Base-by-base conservation (phyloP, 345 rosid species). In the Physaria fendleri region DNA sequence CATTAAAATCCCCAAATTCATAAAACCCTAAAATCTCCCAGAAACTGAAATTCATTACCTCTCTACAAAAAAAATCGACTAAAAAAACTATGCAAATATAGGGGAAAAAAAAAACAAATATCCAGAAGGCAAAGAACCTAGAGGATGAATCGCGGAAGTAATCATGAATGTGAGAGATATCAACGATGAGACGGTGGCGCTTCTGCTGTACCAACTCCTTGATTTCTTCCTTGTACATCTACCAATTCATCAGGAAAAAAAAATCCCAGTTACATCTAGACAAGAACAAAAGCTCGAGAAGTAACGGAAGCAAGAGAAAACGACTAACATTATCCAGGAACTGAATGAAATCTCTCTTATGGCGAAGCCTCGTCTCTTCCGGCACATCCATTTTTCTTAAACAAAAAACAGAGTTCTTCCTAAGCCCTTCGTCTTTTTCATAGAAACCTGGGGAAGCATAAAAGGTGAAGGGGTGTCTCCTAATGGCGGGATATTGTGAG, bases 181-280 rank as follows among this genome's bases (percentile, higher is more conserved):
- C 79, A 66, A 93, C 77, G 49, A 93, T 77, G 80, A 93, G 97
- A 56, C 99, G 99, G 74, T 74, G 87, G 46, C 97, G 92, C 71
- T 83, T 85, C 75, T 83, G 83, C 56, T 87, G 84, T 25, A 89
- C 83, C 95, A 93, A 81, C 17, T 85, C 74, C 72, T 81, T 85
- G 62, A 88, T 81, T 68, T 88, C 95, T 52, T 86, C 95, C 72
- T 76, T 78, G 65, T 92, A 92, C 15, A 80, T 65, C 96, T 84
- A 67, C 24, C 24, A 56, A 5, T 33, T 8, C 58, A 59, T 25
- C 21, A 13, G 16, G 45, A 10, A 1, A 2, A 48, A 5, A 8
- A 38, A 18, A 12, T 6, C n/a, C 5, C 24, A 29, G 25, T 23
- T 5, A 23, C 11, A n/a, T 25, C 8, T 27, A 21, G 32, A 43